Evolutionary conservation across 768 basidiomycete species (phyloP).

Genomic region (Calvatia gigantea): DNA sequence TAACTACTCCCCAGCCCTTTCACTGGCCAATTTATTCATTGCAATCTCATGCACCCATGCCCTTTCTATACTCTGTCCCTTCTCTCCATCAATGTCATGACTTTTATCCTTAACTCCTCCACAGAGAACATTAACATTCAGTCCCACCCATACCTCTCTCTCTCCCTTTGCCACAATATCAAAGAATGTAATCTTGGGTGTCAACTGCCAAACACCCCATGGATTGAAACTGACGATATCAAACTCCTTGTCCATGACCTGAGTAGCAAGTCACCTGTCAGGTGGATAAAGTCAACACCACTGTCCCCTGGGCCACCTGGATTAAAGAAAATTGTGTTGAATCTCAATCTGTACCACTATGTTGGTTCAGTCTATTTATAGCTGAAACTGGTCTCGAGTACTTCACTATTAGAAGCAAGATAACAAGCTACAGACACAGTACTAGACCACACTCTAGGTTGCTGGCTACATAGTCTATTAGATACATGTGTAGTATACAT

Average conservation of each 20-base stretch:
- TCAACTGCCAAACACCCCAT: slow-evolving; percentile 34
- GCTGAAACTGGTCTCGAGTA: no score
- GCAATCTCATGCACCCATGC: slow-evolving; percentile 30
- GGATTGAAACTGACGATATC: slow-evolving; percentile 48
- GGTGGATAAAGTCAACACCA: slow-evolving; percentile 29
- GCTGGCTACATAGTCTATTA: no score
- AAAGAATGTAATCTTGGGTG: slow-evolving; percentile 33
- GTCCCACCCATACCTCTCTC: not conserved
- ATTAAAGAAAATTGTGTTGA: slow-evolving; percentile 41
- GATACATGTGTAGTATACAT: no score
- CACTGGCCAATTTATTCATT: slow-evolving; percentile 25
- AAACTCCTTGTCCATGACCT: slow-evolving; percentile 37
- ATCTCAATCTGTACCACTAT: no score
- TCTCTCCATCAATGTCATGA: not conserved
- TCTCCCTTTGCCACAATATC: slow-evolving; percentile 6
- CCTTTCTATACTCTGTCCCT: slow-evolving; percentile 19
- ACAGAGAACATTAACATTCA: slow-evolving; percentile 27
- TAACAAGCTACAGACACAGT: no score
- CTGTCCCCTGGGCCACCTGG: slow-evolving; percentile 49
- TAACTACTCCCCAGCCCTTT: slow-evolving; percentile 21
- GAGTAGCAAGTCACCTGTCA: slow-evolving; percentile 21
- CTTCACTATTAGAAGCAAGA: no score
- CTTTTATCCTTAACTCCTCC: not conserved
- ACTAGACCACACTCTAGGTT: no score
- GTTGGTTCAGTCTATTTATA: no score